Conservation (phyloP, 345 rosid species). For the Brassica nigra region DNA sequence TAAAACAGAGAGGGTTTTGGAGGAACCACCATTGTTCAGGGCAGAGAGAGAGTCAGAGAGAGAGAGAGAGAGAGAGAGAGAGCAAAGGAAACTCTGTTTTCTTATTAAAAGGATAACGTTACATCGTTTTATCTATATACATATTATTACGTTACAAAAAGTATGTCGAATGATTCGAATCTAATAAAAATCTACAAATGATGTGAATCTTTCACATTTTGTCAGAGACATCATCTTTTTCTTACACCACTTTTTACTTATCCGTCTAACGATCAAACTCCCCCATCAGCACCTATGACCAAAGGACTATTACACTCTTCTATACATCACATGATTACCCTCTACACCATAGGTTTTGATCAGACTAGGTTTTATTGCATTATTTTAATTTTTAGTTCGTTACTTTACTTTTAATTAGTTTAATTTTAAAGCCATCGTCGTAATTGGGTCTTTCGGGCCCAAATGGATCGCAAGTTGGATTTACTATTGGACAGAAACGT, state of each 20-base stretch:
- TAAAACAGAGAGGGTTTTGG: background rate
- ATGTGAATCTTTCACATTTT: conserved; percentile 16
- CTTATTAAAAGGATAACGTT: background rate
- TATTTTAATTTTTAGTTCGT: background rate
- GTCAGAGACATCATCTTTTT: background rate
- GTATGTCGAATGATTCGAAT: background rate
- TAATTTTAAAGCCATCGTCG: background rate
- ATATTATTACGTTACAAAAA: conserved; percentile 5
- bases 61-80: background rate
- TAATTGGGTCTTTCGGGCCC: background rate
- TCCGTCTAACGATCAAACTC: background rate
- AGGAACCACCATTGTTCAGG: conserved; percentile 29
- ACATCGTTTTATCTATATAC: background rate
- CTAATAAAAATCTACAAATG: background rate
- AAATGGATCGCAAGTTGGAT: too few relatives aligned
- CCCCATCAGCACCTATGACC: conserved; percentile 6
- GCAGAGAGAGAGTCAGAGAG: conserved; percentile 18
- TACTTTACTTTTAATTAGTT: too few relatives aligned
- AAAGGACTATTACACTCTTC: background rate
- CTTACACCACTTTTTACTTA: background rate
- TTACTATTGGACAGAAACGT: too few relatives aligned
- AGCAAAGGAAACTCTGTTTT: background rate
- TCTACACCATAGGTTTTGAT: background rate
- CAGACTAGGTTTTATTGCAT: background rate
- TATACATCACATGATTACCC: background rate